A percentile compares a stretch with the other conserved stretches of the same genome.
Evolutionary conservation across 768 basidiomycete species (phyloP).

Genomic region (Amyloporia xantha): DNA sequence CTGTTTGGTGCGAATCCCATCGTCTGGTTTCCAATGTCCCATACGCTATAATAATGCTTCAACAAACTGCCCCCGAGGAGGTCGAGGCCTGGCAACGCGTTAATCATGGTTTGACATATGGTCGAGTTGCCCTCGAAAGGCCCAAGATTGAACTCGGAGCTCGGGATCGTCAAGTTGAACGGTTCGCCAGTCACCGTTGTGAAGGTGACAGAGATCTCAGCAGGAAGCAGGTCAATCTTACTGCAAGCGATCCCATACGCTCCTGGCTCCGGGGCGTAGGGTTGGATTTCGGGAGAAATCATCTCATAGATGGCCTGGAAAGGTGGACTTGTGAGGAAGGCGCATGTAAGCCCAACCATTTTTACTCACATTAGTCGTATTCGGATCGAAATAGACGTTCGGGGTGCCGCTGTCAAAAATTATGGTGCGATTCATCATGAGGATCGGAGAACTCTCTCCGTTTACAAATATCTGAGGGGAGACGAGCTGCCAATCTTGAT

Average conservation of each 20-base stretch:
- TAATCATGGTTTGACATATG: conserved; percentile 52
- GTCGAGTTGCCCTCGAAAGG: conserved; percentile 45
- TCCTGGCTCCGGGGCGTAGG: conserved; percentile 44
- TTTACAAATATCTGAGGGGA: conserved; percentile 46
- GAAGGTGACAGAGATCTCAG: conserved; percentile 46
- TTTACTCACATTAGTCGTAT: conserved; percentile 38
- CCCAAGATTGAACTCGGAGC: conserved; percentile 50
- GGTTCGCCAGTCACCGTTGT: conserved; percentile 38
- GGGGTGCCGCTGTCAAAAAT: conserved; percentile 56
- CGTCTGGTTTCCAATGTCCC: conserved; percentile 44
- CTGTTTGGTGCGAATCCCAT: conserved; percentile 48
- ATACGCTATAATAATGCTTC: conserved; percentile 56
- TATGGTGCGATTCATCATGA: conserved; percentile 36
- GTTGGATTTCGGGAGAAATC: conserved; percentile 51
- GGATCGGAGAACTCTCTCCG: conserved; percentile 38
- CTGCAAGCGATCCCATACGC: conserved; percentile 45
- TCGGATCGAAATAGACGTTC: conserved; percentile 45
- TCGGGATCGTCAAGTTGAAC: conserved; percentile 53
- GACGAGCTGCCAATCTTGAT: conserved; percentile 38
- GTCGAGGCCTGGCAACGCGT: conserved; percentile 44
- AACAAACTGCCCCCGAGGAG: conserved; percentile 49
- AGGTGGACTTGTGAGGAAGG: not conserved
- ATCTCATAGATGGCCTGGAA: conserved; percentile 46
- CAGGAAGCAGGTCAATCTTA: conserved; percentile 39
- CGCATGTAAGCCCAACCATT: conserved; percentile 1